These are phyloP conservation scores for Adansonia rubrostipa DNA, from an alignment of 441 rosid genomes.

Conservation along the genomic window DNA sequence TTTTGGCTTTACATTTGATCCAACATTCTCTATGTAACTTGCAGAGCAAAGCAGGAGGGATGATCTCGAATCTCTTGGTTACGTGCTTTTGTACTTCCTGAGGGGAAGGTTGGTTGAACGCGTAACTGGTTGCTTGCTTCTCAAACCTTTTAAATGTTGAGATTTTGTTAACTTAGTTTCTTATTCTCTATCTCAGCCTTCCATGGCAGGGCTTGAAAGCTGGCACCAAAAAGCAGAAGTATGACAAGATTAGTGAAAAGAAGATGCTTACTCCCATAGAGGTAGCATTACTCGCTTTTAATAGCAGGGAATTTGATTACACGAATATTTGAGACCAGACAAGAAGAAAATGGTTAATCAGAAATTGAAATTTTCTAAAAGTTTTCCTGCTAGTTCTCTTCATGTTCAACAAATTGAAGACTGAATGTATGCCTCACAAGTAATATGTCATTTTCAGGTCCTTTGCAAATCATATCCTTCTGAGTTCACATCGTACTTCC, in stretches of 20 bases:
- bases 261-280: constrained; percentile 66
- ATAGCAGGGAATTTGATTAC: background rate
- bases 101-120: constrained; percentile 53
- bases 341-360: constrained; percentile 5
- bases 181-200: constrained; percentile 47
- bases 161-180: constrained; percentile 18
- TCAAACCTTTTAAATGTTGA: constrained; percentile 17
- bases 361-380: background rate
- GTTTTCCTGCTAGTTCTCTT: background rate
- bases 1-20: constrained; percentile 18
- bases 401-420: background rate
- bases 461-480: constrained; percentile 74
- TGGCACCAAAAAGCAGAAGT: constrained; percentile 72
- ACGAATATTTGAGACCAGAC: background rate
- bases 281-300: constrained; percentile 39
- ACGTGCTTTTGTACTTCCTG: constrained; percentile 63
- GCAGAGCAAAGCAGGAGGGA: constrained; percentile 77
- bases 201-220: constrained; percentile 78
- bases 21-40: constrained; percentile 17
- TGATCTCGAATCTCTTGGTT: constrained; percentile 73
- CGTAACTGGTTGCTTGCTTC: constrained; percentile 23
- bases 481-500: constrained; percentile 74
- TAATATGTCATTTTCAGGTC: constrained; percentile 40
- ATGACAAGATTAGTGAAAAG: constrained; percentile 68
- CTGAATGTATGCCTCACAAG: background rate